Base-by-base conservation (phyloP, 306 rosid species). In the Abrus pulchellus region DNA sequence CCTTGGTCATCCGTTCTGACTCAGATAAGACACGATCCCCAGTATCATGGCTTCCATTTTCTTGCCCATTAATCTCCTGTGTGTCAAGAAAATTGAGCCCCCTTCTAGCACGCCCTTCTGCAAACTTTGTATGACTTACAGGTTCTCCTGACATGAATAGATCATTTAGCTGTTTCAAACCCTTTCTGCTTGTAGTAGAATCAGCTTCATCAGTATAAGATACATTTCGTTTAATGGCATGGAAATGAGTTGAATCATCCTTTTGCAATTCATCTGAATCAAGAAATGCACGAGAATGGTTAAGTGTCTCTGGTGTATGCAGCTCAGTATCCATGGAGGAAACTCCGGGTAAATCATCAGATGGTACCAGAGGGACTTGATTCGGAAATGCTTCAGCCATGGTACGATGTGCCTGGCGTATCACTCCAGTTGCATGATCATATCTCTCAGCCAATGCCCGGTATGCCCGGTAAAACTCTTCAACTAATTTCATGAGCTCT, bases 311-410 rank as follows among this genome's bases (percentile, higher is more conserved):
- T 64, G 97, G 97, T 5, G 97, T 92, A 68, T 65, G 89, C 2
- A 89, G 86, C 53, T 87, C 94, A 62, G 45, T 77, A 54, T 89
- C 92, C 50, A 60, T 49, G 72, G 87, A 84, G 75, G 85, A 67
- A 72, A 75, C 84, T 34, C 74, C 82, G 10, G 90, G 86, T 54
- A 86, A 82, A 75, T 96, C 99, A 63, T 96, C 99, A 5, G 77
- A 76, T 12, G 77, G 64, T 41, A 77, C 68, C 11, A 72, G 59
- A 53, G 97, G 94, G 64, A 92, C 87, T 87, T 96, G 99, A 84
- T 93, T 96, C 11, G 99, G 99, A 88, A 92, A 96, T 52, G 92
- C 99, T 83, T 89, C 97, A n/a, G 98, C 94, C 98, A 96, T 96
- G 40, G 98, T 96, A 44, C 67, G 89, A 75, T 96, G 99, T n/a